A percentile compares a stretch with the other conserved stretches of the same genome.
These are phyloP conservation scores for Carnegiea gigantea DNA, from an alignment of 179 eudicot genomes.

Conservation along the genomic window DNA sequence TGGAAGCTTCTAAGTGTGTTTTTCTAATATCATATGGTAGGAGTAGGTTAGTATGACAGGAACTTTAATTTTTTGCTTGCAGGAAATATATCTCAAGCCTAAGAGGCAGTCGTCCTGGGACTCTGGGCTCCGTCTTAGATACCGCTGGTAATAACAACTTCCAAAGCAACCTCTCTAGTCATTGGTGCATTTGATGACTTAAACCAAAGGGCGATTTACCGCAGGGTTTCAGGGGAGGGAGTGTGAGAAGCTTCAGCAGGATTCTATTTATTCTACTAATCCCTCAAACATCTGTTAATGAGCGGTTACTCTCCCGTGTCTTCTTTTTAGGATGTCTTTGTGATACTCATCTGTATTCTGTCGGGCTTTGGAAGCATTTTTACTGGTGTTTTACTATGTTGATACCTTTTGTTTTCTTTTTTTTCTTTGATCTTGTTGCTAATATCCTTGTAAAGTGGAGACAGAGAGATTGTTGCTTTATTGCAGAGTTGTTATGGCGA, in stretches of 20 bases:
- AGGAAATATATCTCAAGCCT: slow-evolving; percentile 89
- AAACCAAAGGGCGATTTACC: background rate
- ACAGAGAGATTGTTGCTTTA: slow-evolving; percentile 1
- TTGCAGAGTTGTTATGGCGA: slow-evolving; percentile 81
- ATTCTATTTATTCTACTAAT: background rate
- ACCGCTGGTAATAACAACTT: slow-evolving; percentile 49
- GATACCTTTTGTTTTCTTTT: no score
- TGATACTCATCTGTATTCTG: no score
- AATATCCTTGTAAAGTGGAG: background rate
- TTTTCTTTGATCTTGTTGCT: background rate
- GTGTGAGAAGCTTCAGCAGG: background rate
- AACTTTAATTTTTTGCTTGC: slow-evolving; percentile 26
- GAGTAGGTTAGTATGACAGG: background rate
- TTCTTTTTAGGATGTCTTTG: no score
- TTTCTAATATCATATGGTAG: background rate
- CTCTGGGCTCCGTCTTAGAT: slow-evolving; percentile 62
- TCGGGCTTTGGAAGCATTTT: no score
- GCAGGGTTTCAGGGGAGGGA: background rate
- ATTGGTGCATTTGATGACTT: background rate
- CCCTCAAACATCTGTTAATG: background rate
- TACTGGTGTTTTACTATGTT: no score
- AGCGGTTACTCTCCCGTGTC: background rate
- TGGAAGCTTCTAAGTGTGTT: background rate
- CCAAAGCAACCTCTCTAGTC: background rate
- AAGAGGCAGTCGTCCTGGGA: slow-evolving; percentile 74